phyloP scores from a whole-genome alignment of 345 rosid genomes.

The Camelina laxa region DNA sequence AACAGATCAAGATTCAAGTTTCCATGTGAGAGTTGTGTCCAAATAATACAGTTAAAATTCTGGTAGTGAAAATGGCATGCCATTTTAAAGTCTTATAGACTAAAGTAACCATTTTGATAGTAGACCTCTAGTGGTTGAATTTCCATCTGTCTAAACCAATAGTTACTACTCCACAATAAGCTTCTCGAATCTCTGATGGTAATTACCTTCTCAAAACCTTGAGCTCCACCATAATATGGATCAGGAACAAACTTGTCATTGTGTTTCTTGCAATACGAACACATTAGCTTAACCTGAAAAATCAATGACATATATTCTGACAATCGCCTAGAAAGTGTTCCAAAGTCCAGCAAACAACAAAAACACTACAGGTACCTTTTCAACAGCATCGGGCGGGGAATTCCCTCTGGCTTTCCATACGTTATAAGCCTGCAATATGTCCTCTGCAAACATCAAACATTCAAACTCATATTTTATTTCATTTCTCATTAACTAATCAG shows the following conservation, averaged over 20 bases:
- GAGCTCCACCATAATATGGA: slow-evolving; percentile 91
- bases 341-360: not conserved
- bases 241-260: slow-evolving; percentile 85
- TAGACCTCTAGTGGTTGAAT: not conserved
- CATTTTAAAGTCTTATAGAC: not conserved
- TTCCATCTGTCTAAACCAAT: not conserved
- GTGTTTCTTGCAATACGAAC: slow-evolving; percentile 91
- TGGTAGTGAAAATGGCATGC: not conserved
- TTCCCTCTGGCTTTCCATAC: slow-evolving; percentile 72
- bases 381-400: slow-evolving; percentile 71
- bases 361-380: slow-evolving; percentile 55
- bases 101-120: not conserved
- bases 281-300: slow-evolving; percentile 85
- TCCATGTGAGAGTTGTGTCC: not conserved
- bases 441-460: not conserved
- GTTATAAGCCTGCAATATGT: slow-evolving; percentile 64
- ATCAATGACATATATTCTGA: not conserved
- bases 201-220: slow-evolving; percentile 92
- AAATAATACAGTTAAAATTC: not conserved
- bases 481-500: not conserved
- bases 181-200: not conserved
- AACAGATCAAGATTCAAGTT: not conserved
- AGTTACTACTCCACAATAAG: not conserved
- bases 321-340: not conserved
- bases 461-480: not conserved